phyloP scores from a whole-genome alignment of 768 basidiomycete genomes.

The Kwoniella pini region DNA sequence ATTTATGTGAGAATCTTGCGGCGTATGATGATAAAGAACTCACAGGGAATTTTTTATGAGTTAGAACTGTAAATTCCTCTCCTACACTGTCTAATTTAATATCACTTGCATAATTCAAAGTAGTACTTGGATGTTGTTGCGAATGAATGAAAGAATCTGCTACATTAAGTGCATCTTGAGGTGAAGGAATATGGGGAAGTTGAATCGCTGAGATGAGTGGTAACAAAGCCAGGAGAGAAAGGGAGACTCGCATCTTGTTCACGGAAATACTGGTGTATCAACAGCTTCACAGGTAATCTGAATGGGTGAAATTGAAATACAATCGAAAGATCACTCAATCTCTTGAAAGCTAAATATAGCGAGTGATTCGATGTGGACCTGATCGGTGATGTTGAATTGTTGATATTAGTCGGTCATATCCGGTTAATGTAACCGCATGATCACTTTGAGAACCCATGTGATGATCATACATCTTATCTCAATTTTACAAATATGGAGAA shows the following conservation, averaged over 20 bases:
- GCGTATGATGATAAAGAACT: constrained; percentile 5
- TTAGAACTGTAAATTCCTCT: constrained; percentile 37
- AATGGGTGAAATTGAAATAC: too few relatives aligned
- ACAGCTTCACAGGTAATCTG: too few relatives aligned
- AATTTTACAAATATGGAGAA: too few relatives aligned
- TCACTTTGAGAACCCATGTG: background rate
- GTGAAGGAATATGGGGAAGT: constrained; percentile 33
- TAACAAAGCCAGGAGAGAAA: background rate
- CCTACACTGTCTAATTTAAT: constrained; percentile 36
- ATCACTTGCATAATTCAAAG: constrained; percentile 35
- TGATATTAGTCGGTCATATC: background rate
- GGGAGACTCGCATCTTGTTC: background rate
- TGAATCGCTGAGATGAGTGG: constrained; percentile 30
- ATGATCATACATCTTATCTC: too few relatives aligned
- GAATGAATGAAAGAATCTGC: constrained; percentile 34
- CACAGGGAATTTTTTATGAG: constrained; percentile 37
- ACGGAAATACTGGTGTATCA: too few relatives aligned
- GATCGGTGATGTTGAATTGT: background rate
- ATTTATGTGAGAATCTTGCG: too few relatives aligned
- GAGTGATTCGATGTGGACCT: background rate
- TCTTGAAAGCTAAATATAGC: too few relatives aligned
- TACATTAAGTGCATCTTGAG: constrained; percentile 32
- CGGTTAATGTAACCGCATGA: background rate
- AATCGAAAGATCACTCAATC: too few relatives aligned
- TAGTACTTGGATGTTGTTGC: constrained; percentile 12